Evolutionary conservation across 495 filamentous ascomycete species (phyloP), one percentile per base, ranked within the genome.

Genomic region (Venustampulla echinocandica): DNA sequence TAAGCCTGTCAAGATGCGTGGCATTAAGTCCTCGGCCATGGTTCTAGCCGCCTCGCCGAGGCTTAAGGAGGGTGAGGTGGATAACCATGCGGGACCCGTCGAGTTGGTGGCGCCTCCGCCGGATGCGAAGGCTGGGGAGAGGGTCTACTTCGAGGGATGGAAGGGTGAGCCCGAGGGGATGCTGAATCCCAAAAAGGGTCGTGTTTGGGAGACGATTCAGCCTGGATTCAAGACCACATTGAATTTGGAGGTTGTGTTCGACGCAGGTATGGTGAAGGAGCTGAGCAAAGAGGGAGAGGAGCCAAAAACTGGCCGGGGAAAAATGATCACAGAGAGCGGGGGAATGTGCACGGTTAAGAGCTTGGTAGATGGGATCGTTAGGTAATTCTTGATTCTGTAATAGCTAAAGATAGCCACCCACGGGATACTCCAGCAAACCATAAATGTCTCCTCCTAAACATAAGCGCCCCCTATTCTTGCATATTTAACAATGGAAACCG

Each of bases 161-260:
- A 71, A 79, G 55, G 89, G 87, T 27, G 82, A 95, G 75, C 92
- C 93, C 9, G 89, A 97, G 71, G 81, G 81, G 51, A 73, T 86
- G 42, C 75, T 98, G 54, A 97, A 97, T 71, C 92, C 93, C 33
- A 98, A 97, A 82, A 96, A 96, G 79, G n/a, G n/a, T n/a, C 96
- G 95, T 79, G 66, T 96, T 44, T 97, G 89, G 87, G 92, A 98
- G 75, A 87, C 73, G 10, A 83, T 93, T 68, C 90, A 95, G 70
- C 86, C 87, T 4, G 92, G 90, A 0, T 97, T 97, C 66, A 87
- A 81, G 17, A 98, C 90, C 11, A 95, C 83, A 13, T 76, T 78
- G 3, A 65, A 64, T 27, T 67, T 85, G 42, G 87, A 87, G 68
- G 93, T 94, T 23, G 86, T 74, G 15, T 88, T 89, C 58, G 83